Evolutionary conservation across 2,329 filamentous ascomycete species (phyloP).

Genomic region (Aspergillus persii): DNA sequence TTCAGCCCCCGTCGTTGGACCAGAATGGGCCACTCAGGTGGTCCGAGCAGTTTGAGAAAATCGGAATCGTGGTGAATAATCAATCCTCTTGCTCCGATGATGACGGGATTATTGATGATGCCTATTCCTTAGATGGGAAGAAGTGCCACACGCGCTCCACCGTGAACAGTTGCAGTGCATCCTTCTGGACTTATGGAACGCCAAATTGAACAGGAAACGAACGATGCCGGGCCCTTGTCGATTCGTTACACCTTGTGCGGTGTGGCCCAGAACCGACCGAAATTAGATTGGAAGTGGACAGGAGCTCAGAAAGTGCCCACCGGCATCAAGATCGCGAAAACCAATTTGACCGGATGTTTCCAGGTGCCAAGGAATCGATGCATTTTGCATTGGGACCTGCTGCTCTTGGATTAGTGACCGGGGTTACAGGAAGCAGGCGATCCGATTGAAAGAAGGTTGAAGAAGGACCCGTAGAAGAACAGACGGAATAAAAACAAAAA

Average conservation of each 20-base stretch:
- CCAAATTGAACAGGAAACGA: neutral
- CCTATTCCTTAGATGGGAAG: slow-evolving; percentile 8
- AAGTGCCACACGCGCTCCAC: slow-evolving; percentile 11
- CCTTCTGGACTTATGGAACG: slow-evolving; percentile 15
- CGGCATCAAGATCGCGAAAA: neutral
- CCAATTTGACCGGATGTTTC: neutral
- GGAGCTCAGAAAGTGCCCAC: neutral
- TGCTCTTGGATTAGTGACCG: neutral
- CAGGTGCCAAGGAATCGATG: neutral
- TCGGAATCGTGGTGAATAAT: neutral
- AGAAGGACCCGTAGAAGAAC: slow-evolving; percentile 7
- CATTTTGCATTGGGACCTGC: neutral
- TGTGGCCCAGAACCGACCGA: slow-evolving; percentile 7
- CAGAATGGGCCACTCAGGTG: slow-evolving; percentile 5
- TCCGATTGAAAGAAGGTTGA: slow-evolving; percentile 8
- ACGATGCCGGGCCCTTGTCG: neutral
- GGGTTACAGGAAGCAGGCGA: slow-evolving; percentile 2
- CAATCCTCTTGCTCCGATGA: neutral
- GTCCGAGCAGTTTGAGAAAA: neutral
- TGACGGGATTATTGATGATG: neutral
- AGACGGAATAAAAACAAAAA: neutral
- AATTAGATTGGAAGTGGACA: neutral
- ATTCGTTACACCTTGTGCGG: slow-evolving; percentile 13
- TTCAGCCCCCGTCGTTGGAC: slow-evolving; percentile 10
- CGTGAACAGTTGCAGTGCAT: neutral